A percentile compares a stretch with the other conserved stretches of the same genome.
Evolutionary conservation across 2,329 filamentous ascomycete genomes (phyloP).

Genomic region (Coniochaeta ligniaria): DNA sequence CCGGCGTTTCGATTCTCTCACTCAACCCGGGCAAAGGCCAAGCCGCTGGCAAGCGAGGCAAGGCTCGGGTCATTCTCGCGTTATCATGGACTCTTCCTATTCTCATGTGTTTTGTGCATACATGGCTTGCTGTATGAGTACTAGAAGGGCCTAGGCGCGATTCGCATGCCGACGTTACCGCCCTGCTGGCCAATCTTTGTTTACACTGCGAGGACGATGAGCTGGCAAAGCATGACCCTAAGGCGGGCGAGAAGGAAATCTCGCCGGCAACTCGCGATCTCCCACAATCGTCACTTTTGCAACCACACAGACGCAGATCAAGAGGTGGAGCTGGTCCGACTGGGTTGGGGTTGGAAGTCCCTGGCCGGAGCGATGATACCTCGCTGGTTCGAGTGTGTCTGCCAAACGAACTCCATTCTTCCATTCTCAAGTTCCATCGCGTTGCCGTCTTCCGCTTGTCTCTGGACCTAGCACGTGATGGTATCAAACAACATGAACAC

Average conservation of each 20-base stretch:
- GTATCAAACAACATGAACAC: not conserved
- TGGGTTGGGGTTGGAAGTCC: not conserved
- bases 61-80: not conserved
- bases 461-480: slow-evolving; percentile 5
- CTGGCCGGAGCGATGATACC: not conserved
- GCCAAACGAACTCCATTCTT: not conserved
- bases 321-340: not conserved
- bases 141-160: slow-evolving; percentile 2
- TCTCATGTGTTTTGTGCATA: not conserved
- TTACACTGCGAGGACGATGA: slow-evolving; percentile 3
- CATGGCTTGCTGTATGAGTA: not conserved
- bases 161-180: not conserved
- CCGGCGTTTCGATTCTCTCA: not conserved
- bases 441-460: not conserved
- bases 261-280: not conserved
- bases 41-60: not conserved
- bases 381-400: not conserved
- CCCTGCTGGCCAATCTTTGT: slow-evolving; percentile 1
- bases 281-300: not conserved
- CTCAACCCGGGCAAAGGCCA: not conserved
- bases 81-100: not conserved
- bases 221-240: slow-evolving; percentile 7
- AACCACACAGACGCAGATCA: not conserved
- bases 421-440: not conserved
- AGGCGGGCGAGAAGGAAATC: slow-evolving; percentile 1